phyloP scores from a whole-genome alignment of 257 asterid genomes.

The Rubia yunnanensis region DNA sequence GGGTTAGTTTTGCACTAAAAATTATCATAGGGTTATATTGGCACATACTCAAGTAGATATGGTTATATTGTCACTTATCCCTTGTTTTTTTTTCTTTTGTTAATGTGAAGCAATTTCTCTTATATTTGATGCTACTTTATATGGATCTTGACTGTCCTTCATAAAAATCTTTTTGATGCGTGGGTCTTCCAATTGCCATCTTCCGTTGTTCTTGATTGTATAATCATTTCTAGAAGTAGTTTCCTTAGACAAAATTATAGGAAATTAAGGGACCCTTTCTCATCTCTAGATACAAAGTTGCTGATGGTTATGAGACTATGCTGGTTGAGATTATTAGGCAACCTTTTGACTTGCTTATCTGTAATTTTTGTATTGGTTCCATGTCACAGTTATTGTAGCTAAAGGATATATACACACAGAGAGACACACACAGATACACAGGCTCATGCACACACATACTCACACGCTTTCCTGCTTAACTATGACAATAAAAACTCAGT shows the following conservation, averaged over 20 bases:
- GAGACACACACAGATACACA: no score
- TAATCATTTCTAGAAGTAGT: background rate
- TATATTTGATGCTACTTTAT: background rate
- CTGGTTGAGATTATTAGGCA: background rate
- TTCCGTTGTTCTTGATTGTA: background rate
- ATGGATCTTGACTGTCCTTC: background rate
- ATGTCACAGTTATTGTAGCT: background rate
- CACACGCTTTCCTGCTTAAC: background rate
- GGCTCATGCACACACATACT: background rate
- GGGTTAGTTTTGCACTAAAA: no score
- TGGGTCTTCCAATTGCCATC: background rate
- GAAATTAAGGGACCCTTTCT: background rate
- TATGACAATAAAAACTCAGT: background rate
- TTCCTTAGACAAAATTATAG: background rate
- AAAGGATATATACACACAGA: background rate
- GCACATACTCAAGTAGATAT: no score
- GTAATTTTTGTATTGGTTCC: background rate
- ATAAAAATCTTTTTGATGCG: background rate
- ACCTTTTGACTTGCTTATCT: background rate
- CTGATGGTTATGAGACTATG: background rate
- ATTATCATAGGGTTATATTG: no score
- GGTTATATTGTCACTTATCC: no score
- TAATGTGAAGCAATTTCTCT: background rate
- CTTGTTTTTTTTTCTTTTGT: no score
- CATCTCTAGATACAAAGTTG: background rate